Conservation (phyloP, 345 rosid species). For the Laguncularia racemosa region DNA sequence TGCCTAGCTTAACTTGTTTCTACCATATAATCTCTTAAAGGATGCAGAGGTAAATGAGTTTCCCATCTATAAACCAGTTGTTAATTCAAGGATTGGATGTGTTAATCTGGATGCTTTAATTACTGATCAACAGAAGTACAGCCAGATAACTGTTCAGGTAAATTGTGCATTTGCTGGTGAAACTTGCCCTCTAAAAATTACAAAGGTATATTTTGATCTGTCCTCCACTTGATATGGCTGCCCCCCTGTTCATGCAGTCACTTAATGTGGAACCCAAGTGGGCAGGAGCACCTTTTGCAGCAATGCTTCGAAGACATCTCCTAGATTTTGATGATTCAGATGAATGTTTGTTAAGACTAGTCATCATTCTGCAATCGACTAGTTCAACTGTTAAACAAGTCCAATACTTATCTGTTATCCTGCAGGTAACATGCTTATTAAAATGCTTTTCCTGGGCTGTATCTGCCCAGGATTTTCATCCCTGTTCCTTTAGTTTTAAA, state of each 20-base stretch:
- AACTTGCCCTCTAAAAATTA: too few relatives aligned
- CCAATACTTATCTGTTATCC: conserved; percentile 57
- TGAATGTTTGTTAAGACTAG: conserved; percentile 44
- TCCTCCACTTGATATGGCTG: neutral
- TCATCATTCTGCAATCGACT: conserved; percentile 47
- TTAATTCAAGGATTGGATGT: conserved; percentile 54
- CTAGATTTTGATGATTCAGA: conserved; percentile 34
- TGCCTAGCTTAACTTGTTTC: neutral
- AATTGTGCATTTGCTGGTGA: neutral
- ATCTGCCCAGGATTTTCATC: conserved; percentile 3
- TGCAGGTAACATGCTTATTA: conserved; percentile 53
- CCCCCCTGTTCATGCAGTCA: conserved; percentile 39
- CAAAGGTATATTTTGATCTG: neutral
- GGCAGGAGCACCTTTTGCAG: conserved; percentile 78
- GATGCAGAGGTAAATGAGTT: conserved; percentile 37
- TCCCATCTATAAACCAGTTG: conserved; percentile 37
- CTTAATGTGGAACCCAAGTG: conserved; percentile 66
- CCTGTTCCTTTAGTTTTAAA: too few relatives aligned
- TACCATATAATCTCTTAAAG: conserved; percentile 35
- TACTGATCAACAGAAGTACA: conserved; percentile 60
- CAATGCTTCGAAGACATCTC: conserved; percentile 81
- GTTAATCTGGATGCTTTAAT: conserved; percentile 50
- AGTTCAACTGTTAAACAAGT: conserved; percentile 70
- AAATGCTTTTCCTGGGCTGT: conserved; percentile 3
- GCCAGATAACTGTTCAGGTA: conserved; percentile 69